A percentile compares a stretch with the other conserved stretches of the same genome.
Evolutionary conservation across 495 filamentous ascomycete genomes (phyloP).

Genomic region (Podospora pseudoanserina): DNA sequence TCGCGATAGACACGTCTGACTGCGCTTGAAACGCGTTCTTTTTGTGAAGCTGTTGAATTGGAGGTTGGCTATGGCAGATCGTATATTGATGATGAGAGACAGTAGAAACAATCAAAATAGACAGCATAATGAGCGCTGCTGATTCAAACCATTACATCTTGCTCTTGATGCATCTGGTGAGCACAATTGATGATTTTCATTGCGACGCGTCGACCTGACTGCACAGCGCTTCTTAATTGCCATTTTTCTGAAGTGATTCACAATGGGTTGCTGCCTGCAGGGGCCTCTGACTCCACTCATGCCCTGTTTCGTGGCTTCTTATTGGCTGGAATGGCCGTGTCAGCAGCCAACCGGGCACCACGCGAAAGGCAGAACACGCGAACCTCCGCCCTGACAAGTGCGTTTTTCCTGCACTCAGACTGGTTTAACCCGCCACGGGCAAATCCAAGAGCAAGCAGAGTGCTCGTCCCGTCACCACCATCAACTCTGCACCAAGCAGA

Average conservation of each 20-base stretch:
- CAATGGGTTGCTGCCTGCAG: conserved; percentile 33
- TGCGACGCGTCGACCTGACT: conserved; percentile 20
- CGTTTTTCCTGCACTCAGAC: conserved; percentile 7
- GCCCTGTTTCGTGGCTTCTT: background rate
- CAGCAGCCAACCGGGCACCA: conserved; percentile 13
- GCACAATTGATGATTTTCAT: conserved; percentile 20
- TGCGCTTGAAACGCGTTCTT: conserved; percentile 26
- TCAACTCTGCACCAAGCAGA: background rate
- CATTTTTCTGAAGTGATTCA: conserved; percentile 35
- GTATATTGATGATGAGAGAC: conserved; percentile 4
- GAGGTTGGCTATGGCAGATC: conserved; percentile 4
- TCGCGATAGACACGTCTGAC: conserved; percentile 22
- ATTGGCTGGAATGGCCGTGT: conserved; percentile 12
- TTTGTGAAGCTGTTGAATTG: conserved; percentile 5
- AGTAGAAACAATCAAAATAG: conserved; percentile 1
- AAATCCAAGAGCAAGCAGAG: background rate
- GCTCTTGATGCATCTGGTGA: conserved; percentile 3
- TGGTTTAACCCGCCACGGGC: background rate
- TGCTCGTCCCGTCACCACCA: conserved; percentile 3
- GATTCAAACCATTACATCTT: background rate
- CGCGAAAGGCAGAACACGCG: conserved; percentile 21
- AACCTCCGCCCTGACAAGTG: background rate
- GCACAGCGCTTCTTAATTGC: conserved; percentile 7
- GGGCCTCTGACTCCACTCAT: conserved; percentile 11
- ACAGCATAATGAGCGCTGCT: background rate